Evolutionary conservation across 441 rosid genomes (phyloP).

Genomic region (Brassica hybrid): DNA sequence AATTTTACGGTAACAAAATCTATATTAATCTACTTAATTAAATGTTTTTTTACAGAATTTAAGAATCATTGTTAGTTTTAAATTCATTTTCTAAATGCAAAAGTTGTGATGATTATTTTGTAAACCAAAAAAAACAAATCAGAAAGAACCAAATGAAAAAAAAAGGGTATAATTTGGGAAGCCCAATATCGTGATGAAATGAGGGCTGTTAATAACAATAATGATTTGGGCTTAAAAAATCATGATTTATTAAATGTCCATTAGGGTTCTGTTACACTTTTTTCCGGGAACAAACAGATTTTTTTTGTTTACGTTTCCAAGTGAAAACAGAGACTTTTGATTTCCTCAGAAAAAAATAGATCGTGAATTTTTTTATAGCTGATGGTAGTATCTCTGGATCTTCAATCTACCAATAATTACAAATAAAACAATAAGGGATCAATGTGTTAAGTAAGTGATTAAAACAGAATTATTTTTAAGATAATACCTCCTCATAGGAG

Average conservation of each 20-base stretch:
- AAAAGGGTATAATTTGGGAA: no score
- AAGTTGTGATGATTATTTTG: neutral
- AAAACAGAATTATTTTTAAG: no score
- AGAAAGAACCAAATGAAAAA: neutral
- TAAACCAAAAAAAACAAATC: neutral
- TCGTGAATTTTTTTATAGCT: no score
- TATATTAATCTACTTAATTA: no score
- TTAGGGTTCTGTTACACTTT: neutral
- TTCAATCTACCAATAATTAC: no score
- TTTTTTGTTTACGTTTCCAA: neutral
- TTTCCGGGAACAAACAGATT: neutral
- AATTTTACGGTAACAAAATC: no score
- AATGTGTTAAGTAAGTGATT: no score
- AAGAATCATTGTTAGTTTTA: no score
- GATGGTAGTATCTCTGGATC: no score
- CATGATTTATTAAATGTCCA: neutral
- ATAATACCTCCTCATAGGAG: no score
- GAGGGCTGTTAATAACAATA: neutral
- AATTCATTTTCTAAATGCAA: neutral
- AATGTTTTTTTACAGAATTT: no score
- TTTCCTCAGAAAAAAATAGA: neutral
- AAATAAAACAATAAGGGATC: no score
- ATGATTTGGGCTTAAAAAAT: neutral
- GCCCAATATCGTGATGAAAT: neutral
- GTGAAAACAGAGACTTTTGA: neutral